Conservation (phyloP, 768 basidiomycete species). For the Terana coerulea region DNA sequence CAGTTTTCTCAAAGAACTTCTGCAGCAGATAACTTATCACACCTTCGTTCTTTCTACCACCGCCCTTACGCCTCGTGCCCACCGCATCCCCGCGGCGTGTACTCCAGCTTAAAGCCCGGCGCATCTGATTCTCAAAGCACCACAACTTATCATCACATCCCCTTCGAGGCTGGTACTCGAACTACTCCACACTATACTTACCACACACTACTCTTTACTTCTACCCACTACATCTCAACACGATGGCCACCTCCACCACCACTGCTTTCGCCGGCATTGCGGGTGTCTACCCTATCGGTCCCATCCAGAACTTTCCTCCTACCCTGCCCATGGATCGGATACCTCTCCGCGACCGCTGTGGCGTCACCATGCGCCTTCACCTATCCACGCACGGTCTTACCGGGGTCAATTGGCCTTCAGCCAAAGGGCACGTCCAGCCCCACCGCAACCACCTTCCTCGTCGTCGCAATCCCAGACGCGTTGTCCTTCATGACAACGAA, state of each 20-base stretch:
- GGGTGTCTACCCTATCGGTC: constrained; percentile 2
- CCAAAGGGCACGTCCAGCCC: constrained; percentile 22
- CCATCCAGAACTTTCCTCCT: constrained; percentile 7
- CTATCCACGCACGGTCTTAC: constrained; percentile 1
- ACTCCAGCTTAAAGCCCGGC: background rate
- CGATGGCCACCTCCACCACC: background rate
- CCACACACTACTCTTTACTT: background rate
- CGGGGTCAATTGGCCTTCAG: background rate
- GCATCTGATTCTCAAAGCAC: background rate
- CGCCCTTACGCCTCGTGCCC: constrained; percentile 1
- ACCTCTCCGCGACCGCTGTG: background rate
- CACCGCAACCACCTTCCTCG: constrained; percentile 22
- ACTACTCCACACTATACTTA: background rate
- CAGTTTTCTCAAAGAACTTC: background rate
- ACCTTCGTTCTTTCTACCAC: background rate
- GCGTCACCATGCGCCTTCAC: constrained; percentile 7
- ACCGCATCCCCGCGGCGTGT: background rate
- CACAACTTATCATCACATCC: background rate
- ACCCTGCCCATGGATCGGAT: background rate
- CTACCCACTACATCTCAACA: background rate
- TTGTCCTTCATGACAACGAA: background rate
- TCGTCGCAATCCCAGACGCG: constrained; percentile 5
- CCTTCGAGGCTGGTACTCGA: constrained; percentile 8
- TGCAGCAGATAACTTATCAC: background rate
- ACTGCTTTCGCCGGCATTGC: background rate